Conservation (phyloP, 163 green algal species). For the Scenedesmus sp. region DNA sequence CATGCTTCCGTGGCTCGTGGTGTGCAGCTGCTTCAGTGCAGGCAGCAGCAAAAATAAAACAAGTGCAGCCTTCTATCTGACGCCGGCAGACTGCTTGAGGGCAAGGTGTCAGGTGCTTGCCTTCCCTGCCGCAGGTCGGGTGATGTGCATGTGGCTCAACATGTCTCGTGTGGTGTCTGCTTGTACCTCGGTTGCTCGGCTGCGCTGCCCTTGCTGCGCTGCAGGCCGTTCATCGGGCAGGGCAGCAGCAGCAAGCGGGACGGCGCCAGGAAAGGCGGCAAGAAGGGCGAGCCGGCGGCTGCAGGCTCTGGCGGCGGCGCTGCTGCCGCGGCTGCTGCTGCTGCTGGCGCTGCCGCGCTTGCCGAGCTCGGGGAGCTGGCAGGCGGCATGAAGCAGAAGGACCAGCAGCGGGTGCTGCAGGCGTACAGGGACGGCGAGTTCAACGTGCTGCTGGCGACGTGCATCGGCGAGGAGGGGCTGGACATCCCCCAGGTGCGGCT, state of each 20-base stretch:
- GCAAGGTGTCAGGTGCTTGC: too few species aligned
- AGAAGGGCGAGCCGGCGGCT: constrained; percentile 57
- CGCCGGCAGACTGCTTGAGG: too few species aligned
- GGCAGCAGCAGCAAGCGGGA: constrained; percentile 10
- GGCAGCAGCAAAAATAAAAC: too few species aligned
- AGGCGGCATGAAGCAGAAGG: constrained; percentile 81
- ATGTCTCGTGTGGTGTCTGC: background rate
- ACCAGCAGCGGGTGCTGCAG: constrained; percentile 87
- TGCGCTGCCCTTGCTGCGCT: background rate
- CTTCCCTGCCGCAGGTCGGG: too few species aligned
- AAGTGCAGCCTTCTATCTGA: too few species aligned
- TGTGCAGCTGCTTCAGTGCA: too few species aligned
- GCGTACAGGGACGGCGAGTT: constrained; percentile 84
- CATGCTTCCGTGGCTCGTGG: too few species aligned
- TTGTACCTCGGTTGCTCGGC: background rate
- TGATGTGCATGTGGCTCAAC: too few species aligned
- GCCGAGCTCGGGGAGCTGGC: background rate
- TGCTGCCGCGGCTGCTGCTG: constrained; percentile 24
- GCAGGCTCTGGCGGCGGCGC: background rate
- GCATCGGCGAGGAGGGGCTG: constrained; percentile 97
- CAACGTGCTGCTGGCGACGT: constrained; percentile 96
- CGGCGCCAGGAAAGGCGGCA: constrained; percentile 45
- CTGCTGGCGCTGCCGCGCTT: background rate
- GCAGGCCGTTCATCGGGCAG: constrained; percentile 64
- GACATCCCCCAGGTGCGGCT: constrained; percentile 90